Conservation (phyloP, 768 basidiomycete species). For the Mycena leptocephala region DNA sequence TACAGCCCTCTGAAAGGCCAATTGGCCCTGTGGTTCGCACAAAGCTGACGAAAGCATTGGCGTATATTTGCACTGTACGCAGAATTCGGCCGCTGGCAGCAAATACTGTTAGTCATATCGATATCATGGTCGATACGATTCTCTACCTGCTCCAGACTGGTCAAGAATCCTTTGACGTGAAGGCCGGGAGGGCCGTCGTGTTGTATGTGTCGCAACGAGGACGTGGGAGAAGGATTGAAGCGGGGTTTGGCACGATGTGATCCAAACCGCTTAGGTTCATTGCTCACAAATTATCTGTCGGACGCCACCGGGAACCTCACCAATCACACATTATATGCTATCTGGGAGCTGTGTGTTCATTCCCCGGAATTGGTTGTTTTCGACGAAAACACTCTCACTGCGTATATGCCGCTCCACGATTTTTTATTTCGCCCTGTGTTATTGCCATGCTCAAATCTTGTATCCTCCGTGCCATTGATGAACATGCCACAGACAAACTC, state of each 20-base stretch:
- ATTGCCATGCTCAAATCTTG: not conserved
- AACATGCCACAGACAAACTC: no score
- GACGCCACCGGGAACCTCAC: not conserved
- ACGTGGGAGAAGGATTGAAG: not conserved
- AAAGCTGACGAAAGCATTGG: not conserved
- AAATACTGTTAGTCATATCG: not conserved
- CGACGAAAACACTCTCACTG: not conserved
- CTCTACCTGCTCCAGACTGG: not conserved
- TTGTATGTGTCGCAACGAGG: not conserved
- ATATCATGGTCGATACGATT: not conserved
- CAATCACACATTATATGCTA: not conserved
- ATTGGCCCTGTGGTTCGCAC: not conserved
- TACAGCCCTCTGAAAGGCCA: not conserved
- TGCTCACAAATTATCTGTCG: not conserved
- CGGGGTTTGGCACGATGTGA: not conserved
- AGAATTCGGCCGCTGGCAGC: not conserved
- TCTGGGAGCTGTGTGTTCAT: not conserved
- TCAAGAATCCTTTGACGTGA: not conserved
- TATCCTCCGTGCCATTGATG: no score
- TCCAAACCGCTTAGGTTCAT: not conserved
- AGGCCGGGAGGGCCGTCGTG: not conserved
- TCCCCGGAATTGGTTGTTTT: not conserved
- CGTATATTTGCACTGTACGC: not conserved
- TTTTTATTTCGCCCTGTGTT: not conserved
- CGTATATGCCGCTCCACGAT: not conserved